Evolutionary conservation across 768 basidiomycete species (phyloP).

Genomic region (Astraeus odoratus): DNA sequence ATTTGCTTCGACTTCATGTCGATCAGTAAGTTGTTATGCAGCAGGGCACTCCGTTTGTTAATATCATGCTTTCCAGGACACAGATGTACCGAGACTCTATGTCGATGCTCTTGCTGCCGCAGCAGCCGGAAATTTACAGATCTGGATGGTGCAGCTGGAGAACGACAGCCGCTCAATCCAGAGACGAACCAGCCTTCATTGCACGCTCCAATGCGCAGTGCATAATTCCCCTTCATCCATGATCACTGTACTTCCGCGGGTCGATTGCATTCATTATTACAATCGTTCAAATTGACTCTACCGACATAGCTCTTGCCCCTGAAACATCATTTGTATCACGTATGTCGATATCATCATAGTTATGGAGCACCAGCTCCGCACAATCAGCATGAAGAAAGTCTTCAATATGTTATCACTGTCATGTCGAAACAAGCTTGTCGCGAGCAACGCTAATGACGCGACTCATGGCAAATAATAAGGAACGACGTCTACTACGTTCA

Average conservation of each 20-base stretch:
- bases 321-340: too few species aligned
- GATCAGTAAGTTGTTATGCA: slow-evolving; percentile 11
- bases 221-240: neutral
- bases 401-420: too few species aligned
- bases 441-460: too few species aligned
- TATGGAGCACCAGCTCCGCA: too few species aligned
- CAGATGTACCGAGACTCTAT: slow-evolving; percentile 19
- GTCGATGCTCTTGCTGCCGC: slow-evolving; percentile 15
- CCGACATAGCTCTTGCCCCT: too few species aligned
- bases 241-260: neutral
- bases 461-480: too few species aligned
- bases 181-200: slow-evolving; percentile 15
- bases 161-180: slow-evolving; percentile 16
- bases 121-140: neutral
- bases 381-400: too few species aligned
- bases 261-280: too few species aligned
- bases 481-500: too few species aligned
- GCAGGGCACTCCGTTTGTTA: neutral
- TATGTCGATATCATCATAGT: too few species aligned
- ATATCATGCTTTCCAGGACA: slow-evolving; percentile 9
- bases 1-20: slow-evolving; percentile 20
- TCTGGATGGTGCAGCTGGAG: slow-evolving; percentile 9
- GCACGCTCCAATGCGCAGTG: slow-evolving; percentile 20
- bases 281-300: too few species aligned
- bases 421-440: too few species aligned